Evolutionary conservation across 2,329 filamentous ascomycete species (phyloP), one percentile per base, ranked within the genome.

Genomic region (Colletotrichum sp.): DNA sequence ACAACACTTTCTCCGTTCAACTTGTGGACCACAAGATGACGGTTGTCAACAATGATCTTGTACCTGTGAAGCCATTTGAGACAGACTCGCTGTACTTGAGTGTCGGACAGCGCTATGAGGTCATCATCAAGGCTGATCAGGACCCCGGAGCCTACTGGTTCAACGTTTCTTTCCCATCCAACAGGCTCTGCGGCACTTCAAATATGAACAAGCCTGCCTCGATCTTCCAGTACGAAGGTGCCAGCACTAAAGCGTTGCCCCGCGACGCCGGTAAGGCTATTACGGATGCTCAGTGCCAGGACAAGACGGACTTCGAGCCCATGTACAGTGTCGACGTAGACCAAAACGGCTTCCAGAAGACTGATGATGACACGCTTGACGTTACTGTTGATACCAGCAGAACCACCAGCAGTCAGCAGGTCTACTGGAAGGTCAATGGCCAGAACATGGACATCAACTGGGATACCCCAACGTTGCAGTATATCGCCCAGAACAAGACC

Each of bases 11-110:
- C 80, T 83, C 87, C 57, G 91, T 93, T 79, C 92, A 85, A 79
- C 93, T 89, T 80, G 90, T 86, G 84, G 88, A 87, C 4, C 92
- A 94, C 82, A 89, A 84, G 30, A 85, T 94, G 83, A 93, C 87
- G 0, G 90, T 94, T 71, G 91, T 94, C 70, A 88, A 92, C n/a
- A 90, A 90, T 79, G 93, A 94, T 80, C 92, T 93, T 69, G 90
- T 93, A 4, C 87, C 89, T 2, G 84, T 94, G 52, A 81, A 90
- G 77, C 92, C 93, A 0, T 94, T 93, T 80, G 86, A 89, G 5
- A 92, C 92, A 0, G 85, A 90, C 5, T 88, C 92, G 4, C 85
- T 94, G n/a, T 92, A 88, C 8, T 84, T 94, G n/a, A 91, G 88
- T 34, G 86, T 93, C 69, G 89, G 86, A 26, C 91, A 93, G 79